Base-by-base conservation (phyloP, 2,329 filamentous ascomycete species). In the Stagonosporopsis tanaceti region DNA sequence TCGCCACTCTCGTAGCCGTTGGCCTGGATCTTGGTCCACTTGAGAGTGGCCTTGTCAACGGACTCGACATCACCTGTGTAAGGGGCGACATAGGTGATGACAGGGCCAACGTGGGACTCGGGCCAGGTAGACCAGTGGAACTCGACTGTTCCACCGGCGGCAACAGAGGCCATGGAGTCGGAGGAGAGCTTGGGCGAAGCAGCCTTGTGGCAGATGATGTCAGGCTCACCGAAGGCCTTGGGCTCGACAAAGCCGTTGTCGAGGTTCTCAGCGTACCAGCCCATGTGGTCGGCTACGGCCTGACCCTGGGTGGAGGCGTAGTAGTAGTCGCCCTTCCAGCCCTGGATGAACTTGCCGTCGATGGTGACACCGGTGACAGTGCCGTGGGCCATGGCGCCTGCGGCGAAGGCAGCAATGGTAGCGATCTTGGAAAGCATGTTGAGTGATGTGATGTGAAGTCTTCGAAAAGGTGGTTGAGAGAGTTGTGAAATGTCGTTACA, bases 151-250 rank as follows among this genome's bases (percentile, higher is more conserved):
- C 79, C 79, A 60, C 88, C 89, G 14, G 87, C 88, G n/a, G 80
- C 78, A 35, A 89, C 82, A n/a, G 81, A 77, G 17, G 83, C 85
- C 46, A 69, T 42, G 60, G 81, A 79, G 55, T 80, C 77, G 11
- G 61, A 65, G 25, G 62, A 65, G 27, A 57, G 57, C 28, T 65
- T 59, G 77, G 81, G 80, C 28, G 80, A 79, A 28, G 82, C 86
- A 40, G 76, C 75, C 71, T 80, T 80, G 79, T 90, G 87, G 79
- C 86, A 89, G 76, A 87, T 85, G 62, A 89, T 87, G 63, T 76
- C 72, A 46, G 72, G 39, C 15, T 54, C 59, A 50, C 51, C 56
- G 63, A 68, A 76, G 28, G 59, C 45, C 59, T 67, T 64, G 41
- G 71, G 71, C 50, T 66, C 63, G 28, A 76, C 67, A 54, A 74